Percentiles rank a stretch among this genome's conserved stretches.
Evolutionary conservation across 495 filamentous ascomycete species (phyloP).

Genomic region (Platismatia glauca): DNA sequence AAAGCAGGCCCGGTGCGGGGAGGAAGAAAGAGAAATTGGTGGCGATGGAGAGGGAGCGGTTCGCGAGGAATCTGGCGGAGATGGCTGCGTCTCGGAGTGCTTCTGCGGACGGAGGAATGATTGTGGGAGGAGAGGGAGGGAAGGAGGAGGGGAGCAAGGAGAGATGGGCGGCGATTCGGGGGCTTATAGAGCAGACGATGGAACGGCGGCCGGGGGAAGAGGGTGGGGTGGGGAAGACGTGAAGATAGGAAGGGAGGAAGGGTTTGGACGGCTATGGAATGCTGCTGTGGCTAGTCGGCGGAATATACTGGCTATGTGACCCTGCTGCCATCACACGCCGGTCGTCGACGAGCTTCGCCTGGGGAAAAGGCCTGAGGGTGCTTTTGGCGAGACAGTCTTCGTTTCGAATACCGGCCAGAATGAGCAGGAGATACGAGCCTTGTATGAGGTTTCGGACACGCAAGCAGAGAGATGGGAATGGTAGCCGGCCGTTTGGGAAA

Average conservation of each 20-base stretch:
- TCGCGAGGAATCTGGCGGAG: conserved; percentile 66
- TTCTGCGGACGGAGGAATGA: not conserved
- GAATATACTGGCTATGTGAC: not conserved
- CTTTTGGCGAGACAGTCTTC: not conserved
- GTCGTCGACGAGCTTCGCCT: not conserved
- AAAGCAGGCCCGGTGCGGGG: conserved; percentile 64
- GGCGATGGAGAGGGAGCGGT: conserved; percentile 68
- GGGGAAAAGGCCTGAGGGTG: not conserved
- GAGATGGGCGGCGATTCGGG: conserved; percentile 59
- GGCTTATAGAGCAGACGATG: conserved; percentile 64
- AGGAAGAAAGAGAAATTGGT: conserved; percentile 76
- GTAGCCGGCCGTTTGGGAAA: too few species aligned
- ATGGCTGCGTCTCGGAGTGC: conserved; percentile 26
- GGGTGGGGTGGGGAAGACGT: not conserved
- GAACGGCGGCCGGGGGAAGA: conserved; percentile 33
- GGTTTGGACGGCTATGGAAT: not conserved
- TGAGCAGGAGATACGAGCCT: not conserved
- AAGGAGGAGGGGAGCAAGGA: not conserved
- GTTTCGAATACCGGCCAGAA: not conserved
- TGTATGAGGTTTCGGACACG: too few species aligned
- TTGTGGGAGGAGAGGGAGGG: not conserved
- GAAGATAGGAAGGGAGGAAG: not conserved
- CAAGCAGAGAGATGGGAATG: too few species aligned
- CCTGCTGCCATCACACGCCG: not conserved
- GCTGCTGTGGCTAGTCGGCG: not conserved